These are phyloP conservation scores for Aspergillus cristatus DNA, from an alignment of 495 filamentous ascomycete genomes.

Conservation along the genomic window DNA sequence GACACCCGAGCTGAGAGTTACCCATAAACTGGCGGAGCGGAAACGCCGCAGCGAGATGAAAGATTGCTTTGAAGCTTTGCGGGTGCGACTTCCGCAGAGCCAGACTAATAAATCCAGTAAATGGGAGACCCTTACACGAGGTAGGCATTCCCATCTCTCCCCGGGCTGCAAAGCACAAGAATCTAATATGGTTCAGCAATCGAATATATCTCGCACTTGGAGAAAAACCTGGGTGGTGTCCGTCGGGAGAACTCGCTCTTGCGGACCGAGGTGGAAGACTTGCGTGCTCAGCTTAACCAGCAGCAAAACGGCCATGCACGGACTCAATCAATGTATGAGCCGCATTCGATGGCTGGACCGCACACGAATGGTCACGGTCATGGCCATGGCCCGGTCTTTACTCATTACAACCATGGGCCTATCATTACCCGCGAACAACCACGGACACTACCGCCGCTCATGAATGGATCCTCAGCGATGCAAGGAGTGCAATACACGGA, in stretches of 20 bases:
- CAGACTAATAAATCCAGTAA: slow-evolving; percentile 93
- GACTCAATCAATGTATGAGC: slow-evolving; percentile 31
- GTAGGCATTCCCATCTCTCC: slow-evolving; percentile 35
- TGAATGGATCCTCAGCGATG: slow-evolving; percentile 45
- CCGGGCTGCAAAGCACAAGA: neutral
- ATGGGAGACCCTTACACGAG: slow-evolving; percentile 97
- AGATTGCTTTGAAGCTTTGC: slow-evolving; percentile 81
- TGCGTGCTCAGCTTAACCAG: slow-evolving; percentile 38
- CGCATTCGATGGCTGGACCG: slow-evolving; percentile 25
- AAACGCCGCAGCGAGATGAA: slow-evolving; percentile 99
- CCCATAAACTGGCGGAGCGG: slow-evolving; percentile 91
- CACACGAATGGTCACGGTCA: slow-evolving; percentile 30
- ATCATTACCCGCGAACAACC: slow-evolving; percentile 34
- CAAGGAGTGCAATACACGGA: slow-evolving; percentile 50
- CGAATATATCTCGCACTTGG: slow-evolving; percentile 33
- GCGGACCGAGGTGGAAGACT: slow-evolving; percentile 41
- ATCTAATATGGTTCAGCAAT: slow-evolving; percentile 22
- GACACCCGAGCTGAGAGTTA: slow-evolving; percentile 89
- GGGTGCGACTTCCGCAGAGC: slow-evolving; percentile 72
- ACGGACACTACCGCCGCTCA: slow-evolving; percentile 42
- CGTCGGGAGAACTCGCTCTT: slow-evolving; percentile 42
- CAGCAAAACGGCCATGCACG: slow-evolving; percentile 43
- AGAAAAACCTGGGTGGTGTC: slow-evolving; percentile 21
- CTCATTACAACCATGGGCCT: slow-evolving; percentile 24
- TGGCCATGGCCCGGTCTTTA: slow-evolving; percentile 22